A percentile compares a stretch with the other conserved stretches of the same genome.
phyloP scores from a whole-genome alignment of 2,329 filamentous ascomycete species.

The Calonectria naviculata region DNA sequence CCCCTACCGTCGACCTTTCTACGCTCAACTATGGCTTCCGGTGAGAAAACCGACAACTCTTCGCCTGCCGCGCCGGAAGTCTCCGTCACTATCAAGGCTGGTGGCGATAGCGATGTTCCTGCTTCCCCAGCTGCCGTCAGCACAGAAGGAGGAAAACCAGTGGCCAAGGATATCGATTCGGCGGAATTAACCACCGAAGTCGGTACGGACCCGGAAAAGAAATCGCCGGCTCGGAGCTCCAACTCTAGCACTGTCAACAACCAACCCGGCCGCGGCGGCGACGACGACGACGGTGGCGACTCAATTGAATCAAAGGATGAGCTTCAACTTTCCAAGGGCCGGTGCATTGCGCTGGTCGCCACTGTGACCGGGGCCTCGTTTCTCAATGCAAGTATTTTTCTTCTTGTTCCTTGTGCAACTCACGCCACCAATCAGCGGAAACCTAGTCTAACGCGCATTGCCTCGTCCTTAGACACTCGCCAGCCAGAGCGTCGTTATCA shows the following conservation, averaged over 20 bases:
- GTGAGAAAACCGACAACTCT: conserved; percentile 15
- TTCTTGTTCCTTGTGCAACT: neutral
- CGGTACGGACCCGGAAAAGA: conserved; percentile 21
- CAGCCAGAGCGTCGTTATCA: conserved; percentile 42
- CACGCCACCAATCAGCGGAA: neutral
- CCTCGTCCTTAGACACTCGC: conserved; percentile 36
- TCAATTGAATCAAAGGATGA: conserved; percentile 37
- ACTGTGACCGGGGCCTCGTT: conserved; percentile 67
- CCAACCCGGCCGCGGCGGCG: conserved; percentile 12
- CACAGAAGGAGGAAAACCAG: neutral
- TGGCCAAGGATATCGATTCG: neutral
- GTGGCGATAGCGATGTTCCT: neutral
- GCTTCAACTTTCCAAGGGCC: conserved; percentile 59
- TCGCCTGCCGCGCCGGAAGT: neutral
- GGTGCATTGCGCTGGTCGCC: conserved; percentile 64
- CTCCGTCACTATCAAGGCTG: neutral
- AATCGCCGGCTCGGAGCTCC: conserved; percentile 6
- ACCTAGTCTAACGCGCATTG: neutral
- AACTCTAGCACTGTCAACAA: neutral
- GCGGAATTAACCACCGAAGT: conserved; percentile 8
- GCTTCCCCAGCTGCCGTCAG: neutral
- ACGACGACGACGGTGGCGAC: conserved; percentile 26
- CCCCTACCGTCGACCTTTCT: neutral
- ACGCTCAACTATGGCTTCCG: neutral
- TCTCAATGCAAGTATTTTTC: conserved; percentile 56